Base-by-base conservation (phyloP, 2,329 filamentous ascomycete species). In the Trichophyton equinum region DNA sequence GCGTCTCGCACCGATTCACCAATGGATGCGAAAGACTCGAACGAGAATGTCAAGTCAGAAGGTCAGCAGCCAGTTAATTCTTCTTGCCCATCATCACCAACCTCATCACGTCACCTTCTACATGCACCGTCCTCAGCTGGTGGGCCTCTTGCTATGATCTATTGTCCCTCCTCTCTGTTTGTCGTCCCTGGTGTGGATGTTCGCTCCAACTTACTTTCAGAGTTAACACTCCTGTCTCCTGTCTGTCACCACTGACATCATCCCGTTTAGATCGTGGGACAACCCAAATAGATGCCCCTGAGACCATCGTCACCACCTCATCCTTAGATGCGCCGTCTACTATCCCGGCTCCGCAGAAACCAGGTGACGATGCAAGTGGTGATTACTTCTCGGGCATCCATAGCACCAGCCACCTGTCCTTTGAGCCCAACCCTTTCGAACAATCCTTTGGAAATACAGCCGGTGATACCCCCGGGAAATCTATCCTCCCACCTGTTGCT, bases 341-440 rank as follows among this genome's bases (percentile, higher is more conserved):
- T 61, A 81, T 89, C 69, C 85, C 85, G 66, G 86, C 86, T 67
- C 86, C 87, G 61, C 86, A 86, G 62, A 85, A 85, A 74, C 76
- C 77, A 60, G 71, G 72, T 38, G 62, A 63, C 15, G 53, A 55
- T 27, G 51, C 51, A 27, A 55, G 57, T n/a, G 81, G 84, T 55
- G 86, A 90, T 70, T 89, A 87, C 74, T 90, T 89, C 73, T 81
- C 82, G 59, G 79, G 78, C 62, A 78, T 82, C 64, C 80, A 81
- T 67, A 76, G 76, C 68, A 79, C 76, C 66, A 68, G 63, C 58
- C 74, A 71, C 42, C 78, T 74, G 74, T 84, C 74, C 71, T 79
- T 72, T 77, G 94, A 97, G 78, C 91, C 91, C 63, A 97, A 99
- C 75, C 92, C 94, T 7, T 97, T 99, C 70, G 94, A 97, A 73